Conservation (phyloP, 331 rosid genomes). For the Spiraea crenata region DNA sequence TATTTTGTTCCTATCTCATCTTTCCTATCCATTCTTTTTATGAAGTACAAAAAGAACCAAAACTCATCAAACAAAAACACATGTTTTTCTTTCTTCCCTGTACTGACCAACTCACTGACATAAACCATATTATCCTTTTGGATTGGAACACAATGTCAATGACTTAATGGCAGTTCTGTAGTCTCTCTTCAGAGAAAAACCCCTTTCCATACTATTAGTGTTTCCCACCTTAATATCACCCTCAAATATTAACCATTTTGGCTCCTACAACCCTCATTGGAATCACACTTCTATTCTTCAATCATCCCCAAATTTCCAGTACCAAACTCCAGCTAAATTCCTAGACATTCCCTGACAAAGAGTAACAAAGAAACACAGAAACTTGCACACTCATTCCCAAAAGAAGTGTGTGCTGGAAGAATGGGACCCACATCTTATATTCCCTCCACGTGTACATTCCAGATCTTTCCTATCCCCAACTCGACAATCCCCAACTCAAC, state of each 20-base stretch:
- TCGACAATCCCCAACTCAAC: slow-evolving; percentile 39
- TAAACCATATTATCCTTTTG: too few species aligned
- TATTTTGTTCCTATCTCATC: too few species aligned
- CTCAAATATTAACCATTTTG: slow-evolving; percentile 15
- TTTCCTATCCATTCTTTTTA: too few species aligned
- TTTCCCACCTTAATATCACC: neutral
- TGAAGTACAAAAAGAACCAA: too few species aligned
- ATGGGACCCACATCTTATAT: slow-evolving; percentile 15
- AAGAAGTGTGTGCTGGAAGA: too few species aligned
- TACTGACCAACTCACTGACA: too few species aligned
- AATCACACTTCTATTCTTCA: slow-evolving; percentile 14
- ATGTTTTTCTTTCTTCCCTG: neutral
- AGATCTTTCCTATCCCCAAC: slow-evolving; percentile 27
- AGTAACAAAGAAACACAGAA: slow-evolving; percentile 50
- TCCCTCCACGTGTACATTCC: slow-evolving; percentile 55
- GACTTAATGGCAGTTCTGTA: too few species aligned
- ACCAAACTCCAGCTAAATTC: neutral
- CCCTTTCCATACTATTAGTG: neutral
- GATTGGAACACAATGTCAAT: too few species aligned
- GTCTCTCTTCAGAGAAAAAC: too few species aligned
- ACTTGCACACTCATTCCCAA: neutral
- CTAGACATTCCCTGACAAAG: slow-evolving; percentile 19
- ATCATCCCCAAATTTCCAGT: neutral
- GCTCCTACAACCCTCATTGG: slow-evolving; percentile 29
- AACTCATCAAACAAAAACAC: neutral